Percentiles rank a stretch among this genome's conserved stretches.
phyloP scores from a whole-genome alignment of 2,329 filamentous ascomycete species.

The Calonectria henricotiae region DNA sequence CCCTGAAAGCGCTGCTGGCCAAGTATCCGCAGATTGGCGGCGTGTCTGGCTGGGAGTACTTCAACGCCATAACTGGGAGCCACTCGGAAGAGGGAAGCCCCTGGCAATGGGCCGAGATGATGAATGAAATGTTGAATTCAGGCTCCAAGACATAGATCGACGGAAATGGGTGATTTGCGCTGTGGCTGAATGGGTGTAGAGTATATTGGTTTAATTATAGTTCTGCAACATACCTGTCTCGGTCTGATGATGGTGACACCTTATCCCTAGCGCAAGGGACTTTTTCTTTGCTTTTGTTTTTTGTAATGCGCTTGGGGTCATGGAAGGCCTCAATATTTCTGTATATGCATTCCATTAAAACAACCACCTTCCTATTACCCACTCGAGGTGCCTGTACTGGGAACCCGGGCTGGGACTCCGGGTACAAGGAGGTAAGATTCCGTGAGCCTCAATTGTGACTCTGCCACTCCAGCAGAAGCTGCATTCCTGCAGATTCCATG shows the following conservation, averaged over 20 bases:
- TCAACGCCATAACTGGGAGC: constrained; percentile 76
- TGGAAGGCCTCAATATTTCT: constrained; percentile 14
- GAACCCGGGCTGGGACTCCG: not conserved
- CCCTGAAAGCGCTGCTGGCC: constrained; percentile 59
- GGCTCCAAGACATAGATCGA: constrained; percentile 1
- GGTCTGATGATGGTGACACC: not conserved
- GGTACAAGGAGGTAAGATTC: not conserved
- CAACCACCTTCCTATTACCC: not conserved
- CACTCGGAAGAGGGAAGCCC: constrained; percentile 62
- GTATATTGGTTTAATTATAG: constrained; percentile 14
- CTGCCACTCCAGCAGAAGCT: not conserved
- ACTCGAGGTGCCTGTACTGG: not conserved
- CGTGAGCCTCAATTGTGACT: constrained; percentile 9
- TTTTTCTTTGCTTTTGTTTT: not conserved
- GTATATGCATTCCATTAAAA: not conserved
- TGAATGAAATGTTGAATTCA: constrained; percentile 48
- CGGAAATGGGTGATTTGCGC: not conserved
- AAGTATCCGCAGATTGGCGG: constrained; percentile 82
- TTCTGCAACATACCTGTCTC: constrained; percentile 15
- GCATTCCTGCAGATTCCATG: not conserved
- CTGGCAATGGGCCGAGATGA: constrained; percentile 80
- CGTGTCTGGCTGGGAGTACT: constrained; percentile 95
- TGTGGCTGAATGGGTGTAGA: not conserved
- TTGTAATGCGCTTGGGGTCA: not conserved
- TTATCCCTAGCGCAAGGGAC: not conserved